Conservation (phyloP, 768 basidiomycete species). For the Rhizopogon roseolus region DNA sequence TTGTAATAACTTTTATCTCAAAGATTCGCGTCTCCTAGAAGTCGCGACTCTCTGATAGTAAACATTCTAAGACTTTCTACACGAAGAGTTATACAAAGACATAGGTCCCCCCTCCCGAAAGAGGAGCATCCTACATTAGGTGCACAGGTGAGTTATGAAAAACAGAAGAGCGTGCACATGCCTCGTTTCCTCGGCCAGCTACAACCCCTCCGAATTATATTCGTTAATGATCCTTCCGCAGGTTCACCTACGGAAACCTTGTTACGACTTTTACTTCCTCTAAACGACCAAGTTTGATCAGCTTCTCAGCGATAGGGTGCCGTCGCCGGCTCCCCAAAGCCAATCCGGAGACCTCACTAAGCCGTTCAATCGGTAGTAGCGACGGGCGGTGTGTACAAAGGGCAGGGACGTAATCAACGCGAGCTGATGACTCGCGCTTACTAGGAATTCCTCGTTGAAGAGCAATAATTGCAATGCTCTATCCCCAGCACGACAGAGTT, state of each 20-base stretch:
- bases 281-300: slow-evolving; percentile 79
- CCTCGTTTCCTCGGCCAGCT: slow-evolving; percentile 24
- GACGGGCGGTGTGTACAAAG: slow-evolving; percentile 89
- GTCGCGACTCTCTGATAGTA: neutral
- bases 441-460: too few species aligned
- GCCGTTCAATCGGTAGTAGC: slow-evolving; percentile 90
- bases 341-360: slow-evolving; percentile 84
- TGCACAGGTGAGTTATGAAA: too few species aligned
- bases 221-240: slow-evolving; percentile 73
- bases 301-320: slow-evolving; percentile 50
- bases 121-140: too few species aligned
- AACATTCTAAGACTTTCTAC: neutral
- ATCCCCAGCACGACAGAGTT: slow-evolving; percentile 80
- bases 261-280: slow-evolving; percentile 83
- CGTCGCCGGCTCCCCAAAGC: slow-evolving; percentile 56
- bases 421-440: slow-evolving; percentile 53
- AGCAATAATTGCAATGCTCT: slow-evolving; percentile 86
- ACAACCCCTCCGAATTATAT: slow-evolving; percentile 15
- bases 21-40: slow-evolving; percentile 15
- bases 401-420: slow-evolving; percentile 89
- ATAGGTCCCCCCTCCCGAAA: neutral
- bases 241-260: slow-evolving; percentile 82
- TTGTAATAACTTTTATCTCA: slow-evolving; percentile 23
- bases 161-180: neutral
- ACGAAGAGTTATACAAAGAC: neutral